Evolutionary conservation across 768 basidiomycete species (phyloP), one percentile per base, ranked within the genome.

Genomic region (Leccinum fibrillosum): DNA sequence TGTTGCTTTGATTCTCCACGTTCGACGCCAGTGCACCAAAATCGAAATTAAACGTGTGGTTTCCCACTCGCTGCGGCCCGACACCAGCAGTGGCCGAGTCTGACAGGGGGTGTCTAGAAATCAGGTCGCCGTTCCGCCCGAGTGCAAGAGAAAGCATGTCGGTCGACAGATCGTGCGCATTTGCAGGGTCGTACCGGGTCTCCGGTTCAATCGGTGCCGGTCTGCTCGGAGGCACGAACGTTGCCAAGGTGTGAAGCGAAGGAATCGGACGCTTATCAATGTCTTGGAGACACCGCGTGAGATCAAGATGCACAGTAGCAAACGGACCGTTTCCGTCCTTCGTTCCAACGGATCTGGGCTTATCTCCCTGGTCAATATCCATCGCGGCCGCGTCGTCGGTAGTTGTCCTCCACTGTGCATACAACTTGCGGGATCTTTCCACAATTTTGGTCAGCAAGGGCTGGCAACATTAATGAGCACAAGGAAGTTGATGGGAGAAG

Each of bases 21-120:
- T 81, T 79, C 49, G 77, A 75, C 28, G 77, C 81, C 59, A 86
- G 66, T 21, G 82, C 84, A 5, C 85, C 85, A 63, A 84, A 77
- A 59, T 86, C 85, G 65, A 86, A 82, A 69, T 86, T 85, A 62
- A 83, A 82, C 34, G 77, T 78, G 55, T 82, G 78, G 62, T 80
- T 79, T 45, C 77, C 79, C 39, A 86, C 79, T 35, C 85, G 70
- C 52, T 74, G 71, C 0, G 63, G 62, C 45, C 71, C 72, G 30
- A 59, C 60, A 0, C 67, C 64, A 49, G 65, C 49, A 0, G 68
- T 59, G 4, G 62, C 37, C 34, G 58, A 61, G 30, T 71, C 70
- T 28, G 62, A 47, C 35, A 61, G 51, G 21, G 63, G 49, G 17
- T 62, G 64, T 35, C 62, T 60, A 1, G 69, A 62, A 28, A 52